These are phyloP conservation scores for Yarrowia galli DNA, from an alignment of 1,139 yeast species.

Conservation along the genomic window DNA sequence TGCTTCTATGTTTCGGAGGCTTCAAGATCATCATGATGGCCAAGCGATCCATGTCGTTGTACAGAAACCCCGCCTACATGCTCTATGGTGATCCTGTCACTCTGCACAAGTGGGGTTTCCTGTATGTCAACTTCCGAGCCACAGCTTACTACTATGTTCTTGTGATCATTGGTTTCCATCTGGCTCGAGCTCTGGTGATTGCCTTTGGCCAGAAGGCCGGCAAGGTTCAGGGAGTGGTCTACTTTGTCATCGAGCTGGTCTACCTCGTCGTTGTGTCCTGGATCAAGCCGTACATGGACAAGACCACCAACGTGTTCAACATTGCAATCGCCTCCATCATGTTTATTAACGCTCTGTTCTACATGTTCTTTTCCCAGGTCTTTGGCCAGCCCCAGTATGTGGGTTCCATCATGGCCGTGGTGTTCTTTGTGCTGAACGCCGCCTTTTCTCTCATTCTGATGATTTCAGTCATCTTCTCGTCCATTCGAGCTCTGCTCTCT, in stretches of 20 bases:
- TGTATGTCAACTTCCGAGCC: slow-evolving; percentile 91
- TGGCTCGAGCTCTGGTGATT: slow-evolving; percentile 80
- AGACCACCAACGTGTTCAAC: slow-evolving; percentile 89
- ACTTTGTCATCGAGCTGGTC: slow-evolving; percentile 75
- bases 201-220: slow-evolving; percentile 86
- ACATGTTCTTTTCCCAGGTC: slow-evolving; percentile 84
- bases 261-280: slow-evolving; percentile 70
- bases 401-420: slow-evolving; percentile 89
- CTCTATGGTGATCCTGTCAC: slow-evolving; percentile 83
- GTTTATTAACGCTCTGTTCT: slow-evolving; percentile 82
- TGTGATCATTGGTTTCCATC: slow-evolving; percentile 67
- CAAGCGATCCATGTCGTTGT: slow-evolving; percentile 69
- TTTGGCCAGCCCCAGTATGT: slow-evolving; percentile 87
- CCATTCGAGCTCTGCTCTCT: slow-evolving; percentile 80
- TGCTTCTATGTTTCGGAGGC: slow-evolving; percentile 76
- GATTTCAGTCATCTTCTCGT: slow-evolving; percentile 84
- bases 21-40: slow-evolving; percentile 75
- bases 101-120: slow-evolving; percentile 88
- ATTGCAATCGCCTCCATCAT: slow-evolving; percentile 82
- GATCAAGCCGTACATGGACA: slow-evolving; percentile 91
- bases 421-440: slow-evolving; percentile 90
- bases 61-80: slow-evolving; percentile 91
- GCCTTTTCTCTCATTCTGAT: slow-evolving; percentile 82
- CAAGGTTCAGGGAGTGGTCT: slow-evolving; percentile 76
- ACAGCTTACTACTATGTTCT: slow-evolving; percentile 83